Evolutionary conservation across 805 yeast genomes (phyloP), one percentile per base, ranked within the genome.

Genomic region (Babjeviella inositovora): DNA sequence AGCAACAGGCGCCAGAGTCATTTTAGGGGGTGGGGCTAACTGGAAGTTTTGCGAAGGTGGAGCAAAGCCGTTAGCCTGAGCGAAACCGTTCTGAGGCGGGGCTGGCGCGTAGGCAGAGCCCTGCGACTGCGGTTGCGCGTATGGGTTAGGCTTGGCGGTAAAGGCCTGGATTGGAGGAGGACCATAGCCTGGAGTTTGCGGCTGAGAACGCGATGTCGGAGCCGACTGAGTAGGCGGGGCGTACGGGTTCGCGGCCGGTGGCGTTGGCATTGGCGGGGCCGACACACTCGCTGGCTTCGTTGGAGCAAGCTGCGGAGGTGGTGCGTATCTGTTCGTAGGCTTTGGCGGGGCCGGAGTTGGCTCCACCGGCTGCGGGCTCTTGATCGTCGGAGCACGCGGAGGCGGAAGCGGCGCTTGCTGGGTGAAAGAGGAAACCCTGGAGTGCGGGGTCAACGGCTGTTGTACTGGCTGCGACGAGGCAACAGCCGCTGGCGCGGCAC

Each of bases 401-500:
- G 33, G 21, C 12, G 30, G 26, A 13, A n/a, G 9, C 12, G 21
- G 13, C 11, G 14, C 25, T 18, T 15, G 14, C 9, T 22, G 22
- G 19, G 14, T 23, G 8, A 11, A 12, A 11, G 25, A 14, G 13
- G 15, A 8, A 15, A 20, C 8, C 11, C 24, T 17, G 11, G 13
- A 14, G 11, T 14, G 17, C n/a, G 20, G 23, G 11, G 23, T 17
- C 13, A 15, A 15, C n/a, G n/a, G n/a, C n/a, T n/a, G n/a, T n/a
- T n/a, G n/a, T n/a, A n/a, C n/a, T n/a, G n/a, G n/a, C n/a, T n/a
- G n/a, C n/a, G n/a, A n/a, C n/a, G n/a, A n/a, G n/a, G 28, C 30
- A 14, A 44, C 49, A 10, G 56, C 50, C 5, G 64, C 49, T 10
- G 69, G 54, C 11, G 65, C 59, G 15, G 60, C 50, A 18, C 61